Percentiles rank a stretch among this genome's conserved stretches.
Conservation (phyloP, 352 stramenopile species). For the Globisporangium cylindrosporum region DNA sequence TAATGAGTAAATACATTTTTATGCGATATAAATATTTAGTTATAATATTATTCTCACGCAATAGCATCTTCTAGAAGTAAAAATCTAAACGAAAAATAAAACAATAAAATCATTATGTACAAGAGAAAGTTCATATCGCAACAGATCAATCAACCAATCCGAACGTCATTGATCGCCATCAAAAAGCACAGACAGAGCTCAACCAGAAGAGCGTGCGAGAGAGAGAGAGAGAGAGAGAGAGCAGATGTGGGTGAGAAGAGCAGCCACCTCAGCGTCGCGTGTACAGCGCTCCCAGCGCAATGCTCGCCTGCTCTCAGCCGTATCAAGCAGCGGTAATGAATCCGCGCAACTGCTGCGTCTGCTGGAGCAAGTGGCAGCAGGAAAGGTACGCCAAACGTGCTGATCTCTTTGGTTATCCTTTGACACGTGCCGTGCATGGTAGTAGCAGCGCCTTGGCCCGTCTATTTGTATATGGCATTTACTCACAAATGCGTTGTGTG, state of each 20-base stretch:
- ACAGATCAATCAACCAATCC: neutral
- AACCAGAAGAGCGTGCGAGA: no score
- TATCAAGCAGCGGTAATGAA: neutral
- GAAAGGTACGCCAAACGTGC: constrained; percentile 28
- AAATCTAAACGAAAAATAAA: no score
- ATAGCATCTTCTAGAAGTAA: no score
- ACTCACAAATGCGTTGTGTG: neutral
- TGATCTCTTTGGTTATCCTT: neutral
- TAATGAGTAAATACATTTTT: neutral
- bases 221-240: neutral
- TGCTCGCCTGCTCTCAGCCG: neutral
- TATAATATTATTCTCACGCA: no score
- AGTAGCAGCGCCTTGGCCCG: no score
- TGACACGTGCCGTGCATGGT: no score
- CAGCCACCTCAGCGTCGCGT: neutral
- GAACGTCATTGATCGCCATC: neutral
- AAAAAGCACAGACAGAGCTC: neutral
- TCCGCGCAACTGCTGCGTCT: constrained; percentile 23
- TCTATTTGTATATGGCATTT: neutral
- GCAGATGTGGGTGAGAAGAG: constrained; percentile 4
- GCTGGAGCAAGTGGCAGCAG: constrained; percentile 54
- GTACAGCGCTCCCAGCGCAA: neutral
- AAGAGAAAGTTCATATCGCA: neutral
- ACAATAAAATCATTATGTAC: neutral
- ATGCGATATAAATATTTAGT: neutral